Conservation (phyloP, 257 asterid genomes). For the Solanum sitiens region DNA sequence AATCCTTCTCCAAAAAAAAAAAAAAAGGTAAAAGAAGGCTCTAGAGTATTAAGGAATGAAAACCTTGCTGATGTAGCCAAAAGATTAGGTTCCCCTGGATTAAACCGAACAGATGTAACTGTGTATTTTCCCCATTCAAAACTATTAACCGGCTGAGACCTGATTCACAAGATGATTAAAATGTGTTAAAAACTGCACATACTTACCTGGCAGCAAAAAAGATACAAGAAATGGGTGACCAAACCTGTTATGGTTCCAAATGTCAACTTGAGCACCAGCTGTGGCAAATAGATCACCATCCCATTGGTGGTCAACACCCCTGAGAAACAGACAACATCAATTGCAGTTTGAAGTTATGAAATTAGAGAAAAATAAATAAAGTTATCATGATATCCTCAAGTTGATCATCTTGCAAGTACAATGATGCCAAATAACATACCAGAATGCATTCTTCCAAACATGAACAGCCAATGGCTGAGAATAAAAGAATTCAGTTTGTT, state of each 20-base stretch:
- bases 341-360: not conserved
- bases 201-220: not conserved
- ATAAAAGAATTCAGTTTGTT: not conserved
- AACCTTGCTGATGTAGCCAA: slow-evolving; percentile 90
- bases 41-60: not conserved
- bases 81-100: slow-evolving; percentile 86
- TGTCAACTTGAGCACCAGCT: slow-evolving; percentile 91
- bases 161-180: slow-evolving; percentile 18
- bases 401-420: not conserved
- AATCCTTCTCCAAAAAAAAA: not conserved
- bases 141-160: slow-evolving; percentile 88
- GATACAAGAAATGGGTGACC: not conserved
- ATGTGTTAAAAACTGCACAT: not conserved
- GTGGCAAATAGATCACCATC: slow-evolving; percentile 91
- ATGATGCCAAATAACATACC: slow-evolving; percentile 30
- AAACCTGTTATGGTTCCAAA: slow-evolving; percentile 96
- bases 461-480: slow-evolving; percentile 69
- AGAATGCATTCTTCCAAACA: slow-evolving; percentile 72
- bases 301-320: slow-evolving; percentile 96
- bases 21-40: not conserved
- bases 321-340: slow-evolving; percentile 11
- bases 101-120: slow-evolving; percentile 71
- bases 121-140: slow-evolving; percentile 79
- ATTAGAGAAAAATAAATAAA: not conserved
- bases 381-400: not conserved